Evolutionary conservation across 441 rosid genomes (phyloP), one percentile per base, ranked within the genome.

Genomic region (Erodium chrysanthum): DNA sequence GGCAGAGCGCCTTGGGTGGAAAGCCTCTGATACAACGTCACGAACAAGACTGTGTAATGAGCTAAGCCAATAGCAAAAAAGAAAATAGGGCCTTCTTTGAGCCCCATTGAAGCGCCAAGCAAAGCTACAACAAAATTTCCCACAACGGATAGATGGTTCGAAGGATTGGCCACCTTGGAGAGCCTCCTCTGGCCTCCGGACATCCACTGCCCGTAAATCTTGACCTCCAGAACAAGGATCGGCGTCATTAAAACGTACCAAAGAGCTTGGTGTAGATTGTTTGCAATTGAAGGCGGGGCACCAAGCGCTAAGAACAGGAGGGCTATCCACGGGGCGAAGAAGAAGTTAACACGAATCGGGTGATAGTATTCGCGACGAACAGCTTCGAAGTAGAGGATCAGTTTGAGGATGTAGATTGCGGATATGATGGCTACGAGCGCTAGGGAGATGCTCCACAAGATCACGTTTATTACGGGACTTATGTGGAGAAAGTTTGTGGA

Each of bases 171-270:
- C 44, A 92, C 96, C 68, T 86, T 87, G 1, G 98, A 92, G 60
- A 90, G 96, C 76, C 96, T 80, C 61, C 96, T 48, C 67, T 86
- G 96, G 0, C 98, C 96, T 8, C 96, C 93, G 0, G 88, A 88
- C 98, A 92, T 90, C 98, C 97, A 92, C 71, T 92, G 98, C 46
- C 98, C 97, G 27, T 92, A 92, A 20, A 92, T 88, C 72, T 90
- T 92, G 33, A 92, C 84, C 79, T 88, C 97, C 2, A 90, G 83
- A 64, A 70, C 66, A 64, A 92, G 81, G 69, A 90, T 54, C 0
- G 98, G 98, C 15, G 88, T 65, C 94, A 92, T 90, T 0, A 92
- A 83, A 60, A 92, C 61, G 70, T 92, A 92, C 97, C 98, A 92
- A 22, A 87, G 85, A 0, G 71, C 46, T 15, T 64, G 27, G 1